Evolutionary conservation across 139 green algal genomes (phyloP), one percentile per base, ranked within the genome.

Genomic region (Volvox africanus): DNA sequence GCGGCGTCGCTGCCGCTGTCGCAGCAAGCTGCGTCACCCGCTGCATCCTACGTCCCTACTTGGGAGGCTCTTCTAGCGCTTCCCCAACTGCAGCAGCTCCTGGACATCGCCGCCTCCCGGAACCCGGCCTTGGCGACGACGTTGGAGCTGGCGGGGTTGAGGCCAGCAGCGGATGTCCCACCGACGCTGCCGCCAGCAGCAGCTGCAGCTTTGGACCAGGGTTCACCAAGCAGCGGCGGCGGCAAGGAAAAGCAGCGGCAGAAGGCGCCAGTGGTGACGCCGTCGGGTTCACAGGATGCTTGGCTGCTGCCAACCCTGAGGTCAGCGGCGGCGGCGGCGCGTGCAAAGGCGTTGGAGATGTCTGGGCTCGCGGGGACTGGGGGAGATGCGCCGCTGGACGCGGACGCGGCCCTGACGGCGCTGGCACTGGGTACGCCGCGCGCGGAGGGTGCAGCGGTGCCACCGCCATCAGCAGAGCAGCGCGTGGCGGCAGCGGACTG

Each of bases 401-500:
- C 71, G 0, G 86, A 90, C 20, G 86, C 24, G 21, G 50, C 50
- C 50, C 50, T 90, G n/a, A 88, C 82, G 62, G 82, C 82, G 82
- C 13, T 88, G 32, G 82, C 82, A 12, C 0, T 35, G 32, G 82
- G 82, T 9, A 6, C 65, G 82, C 14, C 71, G 28, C n/a, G 0
- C 44, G n/a, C 86, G 69, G 26, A 3, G 67, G 37, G 20, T 44
- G 17, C 44, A 30, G 26, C 2, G 61, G n/a, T 36, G 69, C 65
- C n/a, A n/a, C n/a, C 24, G 21, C 65, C 65, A 73, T 12, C 21
- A 24, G 85, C 82, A 65, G 67, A 26, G 83, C 30, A 62, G 83
- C 69, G 69, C 17, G 37, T 35, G 67, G 84, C 84, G 84, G 86
- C 86, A 75, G 50, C 86, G 50, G 86, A 90, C 14, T 90, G 71